Base-by-base conservation (phyloP, 495 filamentous ascomycete genomes). In the Apodospora peruviana region DNA sequence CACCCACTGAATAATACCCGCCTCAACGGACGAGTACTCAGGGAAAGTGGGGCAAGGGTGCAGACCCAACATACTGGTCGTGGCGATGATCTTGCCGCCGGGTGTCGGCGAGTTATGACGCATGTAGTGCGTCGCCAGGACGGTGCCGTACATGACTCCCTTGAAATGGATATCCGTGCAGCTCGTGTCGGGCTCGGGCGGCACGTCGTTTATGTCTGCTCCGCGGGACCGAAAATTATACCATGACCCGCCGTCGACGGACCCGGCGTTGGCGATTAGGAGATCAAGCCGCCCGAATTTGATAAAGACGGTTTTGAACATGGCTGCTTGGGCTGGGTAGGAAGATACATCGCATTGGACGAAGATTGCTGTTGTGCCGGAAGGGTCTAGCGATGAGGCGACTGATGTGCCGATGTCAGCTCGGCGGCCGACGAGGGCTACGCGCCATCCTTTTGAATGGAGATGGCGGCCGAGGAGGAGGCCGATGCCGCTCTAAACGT, bases 81-180 rank as follows among this genome's bases (percentile, higher is more conserved):
- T 71, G 2, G 55, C 55, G 27, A 71, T 57, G 36, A 71, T 71
- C 41, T 62, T 63, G n/a, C 68, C 69, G 24, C 69, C 66, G 11
- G 69, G 63, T 9, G 38, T 43, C n/a, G 55, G 27, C 7, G 27
- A 44, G 40, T 73, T 71, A 55, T 70, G 64, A 22, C 67, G 55
- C 69, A 73, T 73, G 53, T 68, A 73, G 39, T 71, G 67, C 27
- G 65, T 64, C 5, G 69, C 66, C 5, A 73, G 60, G 41, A 61
- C 53, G 1, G 67, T 71, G n/a, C 68, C 67, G 46, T 69, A 70
- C 20, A 71, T 55, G 4, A 69, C 57, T 12, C 55, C 65, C 50
- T 71, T 73, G 46, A 62, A 67, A 45, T 71, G 62, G 3, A 63
- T 53, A 41, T 73, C 68, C 16, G 68, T 70, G 45, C 62, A 67